Evolutionary conservation across 495 filamentous ascomycete genomes (phyloP), one percentile per base, ranked within the genome.

Genomic region (Neurospora cerealis): DNA sequence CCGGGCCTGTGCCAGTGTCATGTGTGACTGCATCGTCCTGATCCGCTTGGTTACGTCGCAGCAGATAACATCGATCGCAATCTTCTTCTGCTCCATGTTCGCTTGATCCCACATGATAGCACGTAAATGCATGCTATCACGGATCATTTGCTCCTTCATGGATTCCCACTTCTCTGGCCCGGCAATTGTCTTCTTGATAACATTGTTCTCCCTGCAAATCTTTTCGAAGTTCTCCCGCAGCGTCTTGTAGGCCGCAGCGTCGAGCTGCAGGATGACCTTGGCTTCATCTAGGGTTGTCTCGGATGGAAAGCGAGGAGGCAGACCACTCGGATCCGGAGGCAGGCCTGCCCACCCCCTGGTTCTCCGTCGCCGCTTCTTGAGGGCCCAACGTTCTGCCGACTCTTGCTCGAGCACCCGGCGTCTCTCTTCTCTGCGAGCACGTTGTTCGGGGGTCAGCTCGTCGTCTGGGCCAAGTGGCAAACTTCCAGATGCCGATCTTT

Each of bases 11-110:
- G 88, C 87, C 66, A 94, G 87, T 4, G 89, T 91, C 84, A 95
- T 89, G 37, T 85, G 82, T n/a, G 83, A 83, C 71, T 88, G 86
- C 38, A 88, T 71, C 1, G 86, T 90, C 46, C 93, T 86, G 86
- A 94, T 91, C 34, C 90, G 84, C 80, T 96, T 96, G 10, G 91
- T 93, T 69, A 95, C 91, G 80, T 95, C 92, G n/a, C 86, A 90
- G 77, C 91, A 93, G 34, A 96, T 89, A 36, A 93, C 87, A 81
- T 96, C 93, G 9, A 96, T 83, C 1, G 93, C 90, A 70, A 92
- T 86, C 24, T 85, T 76, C 75, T 80, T 80, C 70, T 76, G 71
- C 10, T 79, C 80, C 62, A 89, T 87, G 44, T 89, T 84, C 15
- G 80, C 76, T 11, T 73, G 77, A 24, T 80, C 83, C 79, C 83